phyloP scores from a whole-genome alignment of 2,329 filamentous ascomycete genomes.

The Macrophomina phaseolina region DNA sequence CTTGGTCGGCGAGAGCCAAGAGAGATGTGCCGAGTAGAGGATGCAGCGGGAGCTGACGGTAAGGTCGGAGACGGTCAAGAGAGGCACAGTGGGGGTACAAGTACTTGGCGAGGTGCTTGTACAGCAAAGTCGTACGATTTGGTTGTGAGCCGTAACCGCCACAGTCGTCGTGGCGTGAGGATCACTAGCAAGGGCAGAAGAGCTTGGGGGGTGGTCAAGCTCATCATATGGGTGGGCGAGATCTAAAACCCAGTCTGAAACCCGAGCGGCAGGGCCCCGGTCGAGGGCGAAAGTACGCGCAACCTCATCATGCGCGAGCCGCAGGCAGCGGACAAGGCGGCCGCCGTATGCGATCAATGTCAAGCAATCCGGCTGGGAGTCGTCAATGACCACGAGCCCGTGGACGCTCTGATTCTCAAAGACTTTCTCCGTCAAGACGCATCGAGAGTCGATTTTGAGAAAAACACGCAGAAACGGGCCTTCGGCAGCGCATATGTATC shows the following conservation, averaged over 20 bases:
- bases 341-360: conserved; percentile 44
- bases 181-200: conserved; percentile 3
- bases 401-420: conserved; percentile 76
- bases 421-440: conserved; percentile 50
- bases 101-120: conserved; percentile 21
- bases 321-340: conserved; percentile 55
- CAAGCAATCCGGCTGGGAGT: conserved; percentile 33
- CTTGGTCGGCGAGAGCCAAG: conserved; percentile 62
- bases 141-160: conserved; percentile 86
- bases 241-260: conserved; percentile 47
- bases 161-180: conserved; percentile 36
- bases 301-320: conserved; percentile 14
- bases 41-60: conserved; percentile 77
- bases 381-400: conserved; percentile 62
- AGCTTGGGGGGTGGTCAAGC: conserved; percentile 17
- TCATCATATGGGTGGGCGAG: conserved; percentile 19
- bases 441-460: conserved; percentile 34
- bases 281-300: conserved; percentile 1
- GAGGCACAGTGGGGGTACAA: background rate
- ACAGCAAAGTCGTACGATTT: conserved; percentile 59
- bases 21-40: conserved; percentile 81
- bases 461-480: conserved; percentile 51
- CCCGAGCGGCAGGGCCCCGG: conserved; percentile 23
- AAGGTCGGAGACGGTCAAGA: conserved; percentile 53
- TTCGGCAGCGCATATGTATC: conserved; percentile 50